Evolutionary conservation across 2,329 filamentous ascomycete genomes (phyloP).

Genomic region (Leptographium radiaticola): DNA sequence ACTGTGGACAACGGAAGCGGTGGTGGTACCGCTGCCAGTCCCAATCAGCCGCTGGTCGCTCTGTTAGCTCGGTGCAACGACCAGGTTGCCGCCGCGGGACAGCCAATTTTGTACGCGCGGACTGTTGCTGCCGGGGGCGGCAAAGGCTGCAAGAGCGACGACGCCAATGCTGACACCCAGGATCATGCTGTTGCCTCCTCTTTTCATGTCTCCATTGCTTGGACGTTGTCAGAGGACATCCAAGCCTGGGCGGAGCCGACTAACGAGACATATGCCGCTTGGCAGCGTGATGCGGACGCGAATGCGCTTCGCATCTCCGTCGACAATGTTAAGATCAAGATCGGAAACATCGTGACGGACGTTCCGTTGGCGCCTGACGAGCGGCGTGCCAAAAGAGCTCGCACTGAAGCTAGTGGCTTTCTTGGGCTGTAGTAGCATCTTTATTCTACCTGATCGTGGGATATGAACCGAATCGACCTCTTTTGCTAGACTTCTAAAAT

Average conservation of each 20-base stretch:
- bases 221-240: slow-evolving; percentile 51
- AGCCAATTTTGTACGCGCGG: slow-evolving; percentile 56
- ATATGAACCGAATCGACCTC: not conserved
- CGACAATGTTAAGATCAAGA: slow-evolving; percentile 56
- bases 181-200: slow-evolving; percentile 20
- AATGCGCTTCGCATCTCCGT: slow-evolving; percentile 36
- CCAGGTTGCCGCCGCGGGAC: slow-evolving; percentile 43
- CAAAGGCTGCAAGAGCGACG: not conserved
- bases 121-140: too few species aligned
- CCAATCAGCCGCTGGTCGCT: slow-evolving; percentile 40
- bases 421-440: not conserved
- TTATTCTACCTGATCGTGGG: not conserved
- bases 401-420: not conserved
- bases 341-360: slow-evolving; percentile 55
- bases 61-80: slow-evolving; percentile 58
- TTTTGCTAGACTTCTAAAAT: not conserved
- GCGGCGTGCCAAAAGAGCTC: not conserved
- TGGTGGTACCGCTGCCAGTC: not conserved
- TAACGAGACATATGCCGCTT: slow-evolving; percentile 15
- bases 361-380: slow-evolving; percentile 16
- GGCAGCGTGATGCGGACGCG: slow-evolving; percentile 13
- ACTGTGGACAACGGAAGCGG: not conserved
- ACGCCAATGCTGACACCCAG: not conserved
- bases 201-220: slow-evolving; percentile 86
- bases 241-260: slow-evolving; percentile 27